Base-by-base conservation (phyloP, 2,329 filamentous ascomycete species). In the Phialophora expanda region DNA sequence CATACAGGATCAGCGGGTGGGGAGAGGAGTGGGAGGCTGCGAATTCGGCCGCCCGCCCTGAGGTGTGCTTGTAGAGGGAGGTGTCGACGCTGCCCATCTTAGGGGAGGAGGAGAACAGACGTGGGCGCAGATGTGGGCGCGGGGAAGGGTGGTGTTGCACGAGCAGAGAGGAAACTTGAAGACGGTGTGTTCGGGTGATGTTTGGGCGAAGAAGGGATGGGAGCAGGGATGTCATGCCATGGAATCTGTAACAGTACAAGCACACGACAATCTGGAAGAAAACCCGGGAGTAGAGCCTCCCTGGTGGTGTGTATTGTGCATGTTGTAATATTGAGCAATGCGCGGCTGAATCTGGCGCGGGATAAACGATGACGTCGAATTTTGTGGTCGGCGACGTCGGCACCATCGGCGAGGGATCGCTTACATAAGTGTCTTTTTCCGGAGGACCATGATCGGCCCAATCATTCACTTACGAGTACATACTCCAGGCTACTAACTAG, bases 1-100 rank as follows among this genome's bases (percentile, higher is more conserved):
- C 86, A 76, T 91, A 92, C 6, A 92, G 82, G 76, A 90, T 90
- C 64, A 78, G 63, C 17, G 76, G 76, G 65, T 77, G 71, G 44
- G 77, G 73, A 6, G 69, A 66, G 11, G 66, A 67, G 59, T 79
- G 77, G 44, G 70, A 69, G 22, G 75, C 74, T 11, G 78, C 78
- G 50, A 78, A 69, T 1, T 63, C 61, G 66, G 79, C 79, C 32
- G 81, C 82, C 3, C 73, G 72, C 11, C 82, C 81, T 4, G 79
- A 81, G 56, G 81, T 81, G 65, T 78, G 76, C 1, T 80, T 78
- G 67, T 82, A 75, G 32, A 83, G 74, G 56, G 81, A 71, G 3
- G 81, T 76, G 69, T 83, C 82, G 28, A 80, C 78, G 51, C 70
- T 62, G n/a, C 74, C 56, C 73, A 77, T 76, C 51, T 57, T 68